These are phyloP conservation scores for Sclerotinia minor DNA, from an alignment of 2,329 filamentous ascomycete genomes.

Conservation along the genomic window DNA sequence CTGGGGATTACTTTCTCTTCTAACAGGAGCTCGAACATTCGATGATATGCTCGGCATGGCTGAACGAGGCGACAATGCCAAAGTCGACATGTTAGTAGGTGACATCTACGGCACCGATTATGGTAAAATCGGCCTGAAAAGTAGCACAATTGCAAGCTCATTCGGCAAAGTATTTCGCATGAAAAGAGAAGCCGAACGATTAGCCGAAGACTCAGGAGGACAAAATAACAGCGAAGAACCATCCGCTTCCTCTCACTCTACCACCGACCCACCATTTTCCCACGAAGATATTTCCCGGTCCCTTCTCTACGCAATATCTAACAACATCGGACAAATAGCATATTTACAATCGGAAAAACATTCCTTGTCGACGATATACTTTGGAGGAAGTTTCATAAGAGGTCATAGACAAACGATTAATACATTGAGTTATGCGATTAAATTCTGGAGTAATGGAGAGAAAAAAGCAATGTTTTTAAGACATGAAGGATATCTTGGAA, in stretches of 20 bases:
- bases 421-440: slow-evolving; percentile 92
- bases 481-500: slow-evolving; percentile 92
- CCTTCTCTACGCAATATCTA: slow-evolving; percentile 90
- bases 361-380: slow-evolving; percentile 88
- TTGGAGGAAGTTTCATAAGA: slow-evolving; percentile 94
- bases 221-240: slow-evolving; percentile 34
- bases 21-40: slow-evolving; percentile 93
- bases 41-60: slow-evolving; percentile 96
- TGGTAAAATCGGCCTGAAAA: slow-evolving; percentile 93
- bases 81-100: slow-evolving; percentile 94
- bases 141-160: slow-evolving; percentile 90
- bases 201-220: slow-evolving; percentile 69
- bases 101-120: slow-evolving; percentile 98
- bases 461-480: slow-evolving; percentile 96
- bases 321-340: slow-evolving; percentile 97
- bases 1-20: slow-evolving; percentile 87
- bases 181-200: slow-evolving; percentile 79
- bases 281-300: slow-evolving; percentile 86
- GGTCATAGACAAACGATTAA: slow-evolving; percentile 98
- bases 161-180: slow-evolving; percentile 97
- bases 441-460: slow-evolving; percentile 91
- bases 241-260: slow-evolving; percentile 10
- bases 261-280: slow-evolving; percentile 56
- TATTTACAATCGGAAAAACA: slow-evolving; percentile 98
- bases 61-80: slow-evolving; percentile 85